Conservation (phyloP, 2,329 filamentous ascomycete species). For the Coniochaeta pulveracea region DNA sequence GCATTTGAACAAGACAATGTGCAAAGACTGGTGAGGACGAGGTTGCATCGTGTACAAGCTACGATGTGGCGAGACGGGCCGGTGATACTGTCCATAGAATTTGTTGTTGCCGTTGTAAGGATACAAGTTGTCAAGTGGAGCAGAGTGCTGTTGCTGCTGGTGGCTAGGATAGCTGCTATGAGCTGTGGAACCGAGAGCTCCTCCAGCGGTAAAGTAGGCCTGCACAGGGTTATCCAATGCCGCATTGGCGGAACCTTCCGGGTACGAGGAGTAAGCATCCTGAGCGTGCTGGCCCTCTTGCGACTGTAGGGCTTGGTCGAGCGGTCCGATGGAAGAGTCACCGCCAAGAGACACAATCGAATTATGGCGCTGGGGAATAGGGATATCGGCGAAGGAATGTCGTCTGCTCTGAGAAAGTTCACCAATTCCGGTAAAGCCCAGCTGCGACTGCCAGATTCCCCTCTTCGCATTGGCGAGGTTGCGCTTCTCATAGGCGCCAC, state of each 20-base stretch:
- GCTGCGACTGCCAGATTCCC: constrained; percentile 59
- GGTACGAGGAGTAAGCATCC: constrained; percentile 27
- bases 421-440: constrained; percentile 49
- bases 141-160: too few species aligned
- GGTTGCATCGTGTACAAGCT: constrained; percentile 51
- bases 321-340: constrained; percentile 27
- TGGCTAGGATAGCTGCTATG: too few species aligned
- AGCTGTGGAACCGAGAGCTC: too few species aligned
- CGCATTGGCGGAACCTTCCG: too few species aligned
- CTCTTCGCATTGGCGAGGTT: constrained; percentile 56
- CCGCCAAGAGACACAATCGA: constrained; percentile 52
- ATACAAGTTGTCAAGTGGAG: too few species aligned
- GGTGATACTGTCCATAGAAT: too few species aligned
- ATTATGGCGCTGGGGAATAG: constrained; percentile 50
- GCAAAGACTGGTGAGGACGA: constrained; percentile 59
- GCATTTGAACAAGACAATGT: constrained; percentile 94
- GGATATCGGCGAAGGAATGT: constrained; percentile 67
- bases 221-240: constrained; percentile 21
- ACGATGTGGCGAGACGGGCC: constrained; percentile 49
- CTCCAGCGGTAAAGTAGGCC: too few species aligned
- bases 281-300: constrained; percentile 31
- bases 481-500: constrained; percentile 39
- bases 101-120: too few species aligned
- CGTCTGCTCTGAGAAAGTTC: constrained; percentile 64
- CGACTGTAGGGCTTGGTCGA: too few species aligned